A percentile compares a stretch with the other conserved stretches of the same genome.
Conservation (phyloP, 768 basidiomycete species). For the Lactarius quietus region DNA sequence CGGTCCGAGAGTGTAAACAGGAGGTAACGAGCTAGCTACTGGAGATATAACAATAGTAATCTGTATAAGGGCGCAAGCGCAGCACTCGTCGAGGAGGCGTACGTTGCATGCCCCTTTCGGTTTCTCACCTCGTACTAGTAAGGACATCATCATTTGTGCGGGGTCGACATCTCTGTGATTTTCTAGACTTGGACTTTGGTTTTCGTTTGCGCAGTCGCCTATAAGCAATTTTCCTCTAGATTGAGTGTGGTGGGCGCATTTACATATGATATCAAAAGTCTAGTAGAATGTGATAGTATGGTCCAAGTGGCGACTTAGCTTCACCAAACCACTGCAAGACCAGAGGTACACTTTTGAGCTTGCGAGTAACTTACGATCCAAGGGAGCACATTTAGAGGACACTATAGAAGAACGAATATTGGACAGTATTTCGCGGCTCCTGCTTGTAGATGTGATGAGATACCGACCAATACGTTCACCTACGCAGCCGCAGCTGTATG, state of each 20-base stretch:
- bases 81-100: neutral
- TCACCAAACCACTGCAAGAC: neutral
- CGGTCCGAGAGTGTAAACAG: neutral
- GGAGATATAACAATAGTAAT: neutral
- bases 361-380: neutral
- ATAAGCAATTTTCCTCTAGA: neutral
- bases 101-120: neutral
- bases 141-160: neutral
- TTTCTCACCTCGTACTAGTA: neutral
- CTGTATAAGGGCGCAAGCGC: neutral
- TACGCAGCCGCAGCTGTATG: neutral
- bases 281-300: neutral
- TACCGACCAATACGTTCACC: neutral
- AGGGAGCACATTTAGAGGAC: neutral
- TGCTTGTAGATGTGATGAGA: neutral
- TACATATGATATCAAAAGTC: neutral
- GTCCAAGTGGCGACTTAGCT: neutral
- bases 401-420: neutral
- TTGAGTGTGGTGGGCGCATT: neutral
- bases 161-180: neutral
- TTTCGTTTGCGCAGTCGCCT: neutral
- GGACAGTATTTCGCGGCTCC: neutral
- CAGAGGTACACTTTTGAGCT: neutral
- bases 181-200: neutral
- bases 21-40: too few relatives aligned